Evolutionary conservation across 1,284 basidiomycete species (phyloP), one percentile per base, ranked within the genome.

Genomic region (Leccinum griseonigrum): DNA sequence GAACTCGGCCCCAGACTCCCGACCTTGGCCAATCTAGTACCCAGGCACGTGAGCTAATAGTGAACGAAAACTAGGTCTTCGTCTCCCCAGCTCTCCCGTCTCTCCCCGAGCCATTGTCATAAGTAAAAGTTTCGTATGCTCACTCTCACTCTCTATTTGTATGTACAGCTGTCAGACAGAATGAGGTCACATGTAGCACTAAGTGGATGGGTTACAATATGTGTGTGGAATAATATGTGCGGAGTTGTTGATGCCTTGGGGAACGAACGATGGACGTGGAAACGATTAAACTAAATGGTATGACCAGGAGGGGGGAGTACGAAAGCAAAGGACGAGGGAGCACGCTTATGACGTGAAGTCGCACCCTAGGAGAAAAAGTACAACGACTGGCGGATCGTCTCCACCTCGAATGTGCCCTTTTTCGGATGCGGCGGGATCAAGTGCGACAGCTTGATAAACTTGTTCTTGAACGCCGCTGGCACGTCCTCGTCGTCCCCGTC

Each of bases 391-490:
- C 90, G 88, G 77, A 98, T 96, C 65, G 83, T 84, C 71, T 86
- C 81, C 63, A 99, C 94, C 69, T 95, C 86, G 74, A 99, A 98
- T 60, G 83, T 80, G 62, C 97, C 97, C 79, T 94, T 94, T 72
- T 86, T 76, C 0, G 97, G 97, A 26, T 96, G 77, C 0, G 89
- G 86, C 0, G 96, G 96, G 14, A 99, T 75, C 65, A 97, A 69
- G 67, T 93, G 90, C 32, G 81, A 78, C 43, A 99, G 77, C 64
- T 87, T 81, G 63, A 97, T 84, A 73, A 95, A 97, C 77, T 83
- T 85, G 77, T 80, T 79, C 68, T 71, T 72, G 32, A 84, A 70
- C 16, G 67, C 74, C 26, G 70, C 68, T 29, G 75, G 71, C 29
- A 71, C 71, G 43, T 71, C 64, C 8, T 55, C 59, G 4, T 64